A percentile compares a stretch with the other conserved stretches of the same genome.
Conservation (phyloP, 177 flowering plant species). For the Vitis hybrid region DNA sequence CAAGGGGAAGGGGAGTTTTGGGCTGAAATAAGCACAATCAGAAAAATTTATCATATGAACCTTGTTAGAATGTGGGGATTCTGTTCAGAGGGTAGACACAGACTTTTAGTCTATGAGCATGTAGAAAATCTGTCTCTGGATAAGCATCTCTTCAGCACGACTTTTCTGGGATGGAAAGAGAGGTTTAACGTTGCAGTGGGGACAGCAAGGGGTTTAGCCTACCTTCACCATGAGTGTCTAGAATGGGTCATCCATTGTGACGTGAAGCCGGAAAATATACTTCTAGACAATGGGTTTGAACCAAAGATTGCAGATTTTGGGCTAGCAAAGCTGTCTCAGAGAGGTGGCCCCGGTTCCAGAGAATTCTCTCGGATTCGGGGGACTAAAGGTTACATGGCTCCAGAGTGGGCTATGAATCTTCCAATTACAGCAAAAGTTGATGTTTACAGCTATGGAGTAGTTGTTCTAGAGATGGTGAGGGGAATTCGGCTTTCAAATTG, state of each 20-base stretch:
- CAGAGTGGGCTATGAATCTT: constrained; percentile 60
- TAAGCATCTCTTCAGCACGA: constrained; percentile 22
- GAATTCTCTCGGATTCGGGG: constrained; percentile 47
- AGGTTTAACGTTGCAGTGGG: constrained; percentile 51
- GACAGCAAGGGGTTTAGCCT: constrained; percentile 62
- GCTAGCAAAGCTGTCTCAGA: constrained; percentile 47
- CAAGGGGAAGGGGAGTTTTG: constrained; percentile 56
- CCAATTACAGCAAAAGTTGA: constrained; percentile 64
- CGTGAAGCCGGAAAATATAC: constrained; percentile 72
- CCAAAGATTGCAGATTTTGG: constrained; percentile 77
- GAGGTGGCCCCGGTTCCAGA: constrained; percentile 31
- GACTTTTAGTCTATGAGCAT: constrained; percentile 38
- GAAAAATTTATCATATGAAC: constrained; percentile 63
- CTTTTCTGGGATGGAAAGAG: constrained; percentile 39
- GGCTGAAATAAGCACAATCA: constrained; percentile 62
- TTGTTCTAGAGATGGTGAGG: constrained; percentile 53
- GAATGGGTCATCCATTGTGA: constrained; percentile 83
- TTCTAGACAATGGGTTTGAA: constrained; percentile 47
- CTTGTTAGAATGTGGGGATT: constrained; percentile 63
- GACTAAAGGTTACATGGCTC: constrained; percentile 69
- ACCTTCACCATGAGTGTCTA: constrained; percentile 67
- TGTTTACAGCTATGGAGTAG: constrained; percentile 67
- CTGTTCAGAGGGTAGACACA: constrained; percentile 40
- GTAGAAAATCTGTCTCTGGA: constrained; percentile 34
- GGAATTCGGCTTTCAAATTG: constrained; percentile 44